phyloP scores from a whole-genome alignment of 2,329 filamentous ascomycete species.

The Colletotrichum shisoi region DNA sequence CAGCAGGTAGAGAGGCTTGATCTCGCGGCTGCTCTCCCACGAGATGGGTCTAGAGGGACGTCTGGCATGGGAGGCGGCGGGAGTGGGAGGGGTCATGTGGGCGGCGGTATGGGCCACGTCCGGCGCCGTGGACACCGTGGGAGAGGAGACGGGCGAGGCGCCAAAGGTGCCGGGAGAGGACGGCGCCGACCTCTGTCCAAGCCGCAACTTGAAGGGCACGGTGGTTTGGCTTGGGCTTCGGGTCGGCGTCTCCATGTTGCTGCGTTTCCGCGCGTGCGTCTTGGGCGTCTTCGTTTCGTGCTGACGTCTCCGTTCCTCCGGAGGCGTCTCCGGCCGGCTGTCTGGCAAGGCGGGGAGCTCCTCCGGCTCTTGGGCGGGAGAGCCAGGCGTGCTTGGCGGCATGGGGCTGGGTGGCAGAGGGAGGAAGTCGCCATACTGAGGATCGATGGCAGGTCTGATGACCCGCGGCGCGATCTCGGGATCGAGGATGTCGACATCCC shows the following conservation, averaged over 20 bases:
- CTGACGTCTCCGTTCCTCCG: slow-evolving; percentile 55
- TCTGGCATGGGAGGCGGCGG: slow-evolving; percentile 43
- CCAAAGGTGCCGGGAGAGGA: slow-evolving; percentile 52
- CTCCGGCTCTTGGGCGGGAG: slow-evolving; percentile 52
- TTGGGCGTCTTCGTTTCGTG: slow-evolving; percentile 53
- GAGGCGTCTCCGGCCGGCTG: slow-evolving; percentile 66
- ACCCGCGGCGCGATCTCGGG: slow-evolving; percentile 65
- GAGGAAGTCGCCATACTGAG: slow-evolving; percentile 70
- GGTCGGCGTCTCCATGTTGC: slow-evolving; percentile 56
- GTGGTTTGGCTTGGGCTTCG: slow-evolving; percentile 66
- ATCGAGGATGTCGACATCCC: slow-evolving; percentile 56
- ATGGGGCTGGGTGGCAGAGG: slow-evolving; percentile 70
- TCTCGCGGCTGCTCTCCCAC: slow-evolving; percentile 72
- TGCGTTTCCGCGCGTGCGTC: slow-evolving; percentile 59
- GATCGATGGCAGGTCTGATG: slow-evolving; percentile 72
- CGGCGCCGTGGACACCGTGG: slow-evolving; percentile 45
- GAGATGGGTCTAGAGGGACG: slow-evolving; percentile 62
- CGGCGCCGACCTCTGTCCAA: slow-evolving; percentile 58
- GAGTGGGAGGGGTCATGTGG: slow-evolving; percentile 3
- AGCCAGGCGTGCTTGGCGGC: slow-evolving; percentile 66
- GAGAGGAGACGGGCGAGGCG: slow-evolving; percentile 51
- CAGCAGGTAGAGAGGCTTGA: slow-evolving; percentile 83
- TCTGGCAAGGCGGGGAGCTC: slow-evolving; percentile 65
- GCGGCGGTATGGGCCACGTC: slow-evolving; percentile 44
- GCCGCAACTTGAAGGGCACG: slow-evolving; percentile 64